Base-by-base conservation (phyloP, 2,329 filamentous ascomycete genomes). In the Alternaria solani region DNA sequence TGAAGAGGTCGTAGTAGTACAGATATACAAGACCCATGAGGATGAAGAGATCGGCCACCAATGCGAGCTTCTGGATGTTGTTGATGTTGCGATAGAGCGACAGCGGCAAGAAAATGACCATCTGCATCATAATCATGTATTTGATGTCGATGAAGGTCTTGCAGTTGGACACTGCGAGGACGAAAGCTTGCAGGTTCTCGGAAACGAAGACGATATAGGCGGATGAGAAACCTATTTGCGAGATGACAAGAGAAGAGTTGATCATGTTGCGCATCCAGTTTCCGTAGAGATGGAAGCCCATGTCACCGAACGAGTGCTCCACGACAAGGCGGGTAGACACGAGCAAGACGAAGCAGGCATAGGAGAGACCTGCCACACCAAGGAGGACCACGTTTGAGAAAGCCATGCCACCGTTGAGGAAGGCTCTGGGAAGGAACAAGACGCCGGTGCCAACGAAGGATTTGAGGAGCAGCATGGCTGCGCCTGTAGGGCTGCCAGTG, bases 401-500 rank as follows among this genome's bases (percentile, higher is more conserved):
- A 16, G 97, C 82, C 94, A 99, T 98, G 59, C 95, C 95, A 55
- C 95, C 95, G 72, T 97, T 99, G 65, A 97, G 86, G 75, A 95
- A 99, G 5, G 95, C 94, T 48, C 93, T 89, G 0, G 94, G 94
- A 34, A 98, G 82, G 81, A 98, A 98, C 16, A 98, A 84, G 8
- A 98, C 94, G 57, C 94, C 94, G 0, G 95, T 99, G 20, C 96
- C 95, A 48, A 99, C 95, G 75, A 99, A 99, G 0, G 94, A 98
- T 82, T 99, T 99, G 67, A 99, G 88, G 42, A 99, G 84, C 55
- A 99, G 85, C 68, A 97, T 80, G 11, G 91, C 89, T 9, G 95
- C 94, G 63, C 91, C 92, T 65, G 88, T 89, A 4, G 91, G 89
- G 51, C 88, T 91, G 69, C 92, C 94, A 55, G 89, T 93, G 39